Evolutionary conservation across 2,329 filamentous ascomycete genomes (phyloP).

Genomic region (Colletotrichum incanum): DNA sequence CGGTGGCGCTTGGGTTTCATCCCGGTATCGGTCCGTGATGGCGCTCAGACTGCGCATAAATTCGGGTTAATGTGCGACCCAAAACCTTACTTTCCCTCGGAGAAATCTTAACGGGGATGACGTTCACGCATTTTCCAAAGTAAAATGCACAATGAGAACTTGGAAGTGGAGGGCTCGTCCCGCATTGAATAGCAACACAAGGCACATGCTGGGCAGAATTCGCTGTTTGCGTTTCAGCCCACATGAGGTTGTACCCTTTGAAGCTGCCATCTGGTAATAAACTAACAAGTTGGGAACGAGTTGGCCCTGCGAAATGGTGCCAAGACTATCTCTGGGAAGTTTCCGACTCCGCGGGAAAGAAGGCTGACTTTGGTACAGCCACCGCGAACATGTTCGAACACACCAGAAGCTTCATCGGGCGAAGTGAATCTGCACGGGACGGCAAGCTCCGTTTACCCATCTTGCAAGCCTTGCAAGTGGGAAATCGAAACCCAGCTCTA

Average conservation of each 20-base stretch:
- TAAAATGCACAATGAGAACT: neutral
- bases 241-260: neutral
- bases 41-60: slow-evolving; percentile 21
- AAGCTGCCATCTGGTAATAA: slow-evolving; percentile 2
- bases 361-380: neutral
- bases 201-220: neutral
- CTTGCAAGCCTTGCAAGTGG: neutral
- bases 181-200: slow-evolving; percentile 17
- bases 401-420: neutral
- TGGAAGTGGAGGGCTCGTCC: neutral
- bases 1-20: slow-evolving; percentile 17
- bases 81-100: slow-evolving; percentile 10
- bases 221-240: slow-evolving; percentile 18
- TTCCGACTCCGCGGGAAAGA: neutral
- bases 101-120: neutral
- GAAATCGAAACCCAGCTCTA: neutral
- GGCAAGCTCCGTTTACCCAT: neutral
- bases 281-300: neutral
- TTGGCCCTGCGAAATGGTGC: neutral
- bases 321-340: neutral
- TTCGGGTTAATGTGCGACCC: slow-evolving; percentile 2
- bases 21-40: slow-evolving; percentile 1
- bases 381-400: too few relatives aligned
- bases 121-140: neutral
- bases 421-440: too few relatives aligned